These are phyloP conservation scores for Cystobasidium pallidum DNA, from an alignment of 1,284 basidiomycete genomes.

Conservation along the genomic window DNA sequence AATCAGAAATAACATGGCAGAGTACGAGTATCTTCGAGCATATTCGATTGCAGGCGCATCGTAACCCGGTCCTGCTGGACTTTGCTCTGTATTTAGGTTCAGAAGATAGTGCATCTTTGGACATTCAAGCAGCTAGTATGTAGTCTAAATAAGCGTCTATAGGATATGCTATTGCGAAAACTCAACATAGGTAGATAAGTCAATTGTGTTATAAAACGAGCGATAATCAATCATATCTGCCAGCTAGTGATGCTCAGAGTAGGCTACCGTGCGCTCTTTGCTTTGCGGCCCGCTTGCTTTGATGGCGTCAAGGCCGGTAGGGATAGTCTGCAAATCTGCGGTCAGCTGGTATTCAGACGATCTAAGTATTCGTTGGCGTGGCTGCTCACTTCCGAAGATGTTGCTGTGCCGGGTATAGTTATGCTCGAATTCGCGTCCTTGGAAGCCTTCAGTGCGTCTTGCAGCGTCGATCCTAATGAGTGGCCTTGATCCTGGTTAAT, in stretches of 20 bases:
- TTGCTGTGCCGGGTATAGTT: not conserved
- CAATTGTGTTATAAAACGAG: too few relatives aligned
- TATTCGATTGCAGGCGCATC: constrained; percentile 13
- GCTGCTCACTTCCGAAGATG: not conserved
- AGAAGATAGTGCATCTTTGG: not conserved
- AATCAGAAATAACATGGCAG: constrained; percentile 47
- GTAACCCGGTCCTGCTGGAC: not conserved
- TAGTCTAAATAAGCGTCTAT: too few relatives aligned
- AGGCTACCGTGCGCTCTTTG: not conserved
- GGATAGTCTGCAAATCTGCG: constrained; percentile 19
- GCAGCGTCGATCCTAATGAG: constrained; percentile 16
- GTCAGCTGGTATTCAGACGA: too few relatives aligned
- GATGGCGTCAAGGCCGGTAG: constrained; percentile 38
- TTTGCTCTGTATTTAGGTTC: too few relatives aligned
- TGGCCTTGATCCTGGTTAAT: constrained; percentile 35
- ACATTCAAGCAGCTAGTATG: too few relatives aligned
- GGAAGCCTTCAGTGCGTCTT: constrained; percentile 1
- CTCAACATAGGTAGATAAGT: too few relatives aligned
- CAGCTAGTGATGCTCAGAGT: constrained; percentile 5
- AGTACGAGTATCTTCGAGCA: constrained; percentile 49
- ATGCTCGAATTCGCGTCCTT: not conserved
- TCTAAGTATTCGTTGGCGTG: too few relatives aligned
- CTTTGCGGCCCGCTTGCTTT: constrained; percentile 29
- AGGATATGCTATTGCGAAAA: too few relatives aligned
- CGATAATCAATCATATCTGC: too few relatives aligned